phyloP scores from a whole-genome alignment of 2,329 filamentous ascomycete species.

The Verticillium klebahnii region DNA sequence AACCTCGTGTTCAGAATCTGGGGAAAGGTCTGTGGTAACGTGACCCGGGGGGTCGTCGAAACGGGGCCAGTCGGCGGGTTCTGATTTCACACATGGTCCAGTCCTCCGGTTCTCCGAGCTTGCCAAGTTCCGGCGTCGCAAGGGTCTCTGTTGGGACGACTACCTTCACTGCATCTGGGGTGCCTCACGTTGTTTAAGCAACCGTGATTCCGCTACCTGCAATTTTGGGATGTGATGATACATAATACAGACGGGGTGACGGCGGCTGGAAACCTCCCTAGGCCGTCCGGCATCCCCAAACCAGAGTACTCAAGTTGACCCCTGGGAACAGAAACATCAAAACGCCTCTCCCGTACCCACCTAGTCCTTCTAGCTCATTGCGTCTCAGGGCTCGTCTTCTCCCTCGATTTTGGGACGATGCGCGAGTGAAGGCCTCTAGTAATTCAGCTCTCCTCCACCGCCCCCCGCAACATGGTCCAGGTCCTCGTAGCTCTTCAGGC shows the following conservation, averaged over 20 bases:
- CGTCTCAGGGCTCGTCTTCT: neutral
- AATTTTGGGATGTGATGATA: neutral
- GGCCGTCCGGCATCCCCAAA: neutral
- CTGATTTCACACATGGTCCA: too few species aligned
- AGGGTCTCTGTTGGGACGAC: constrained; percentile 20
- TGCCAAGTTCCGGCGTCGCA: constrained; percentile 5
- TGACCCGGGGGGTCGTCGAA: neutral
- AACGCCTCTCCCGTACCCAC: neutral
- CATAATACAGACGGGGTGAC: neutral
- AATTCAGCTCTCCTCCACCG: constrained; percentile 83
- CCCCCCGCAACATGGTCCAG: constrained; percentile 77
- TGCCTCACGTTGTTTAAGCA: neutral
- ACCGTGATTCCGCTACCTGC: neutral
- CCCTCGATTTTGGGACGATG: neutral
- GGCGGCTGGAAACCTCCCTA: neutral
- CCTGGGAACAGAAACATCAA: neutral
- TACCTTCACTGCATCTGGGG: constrained; percentile 16
- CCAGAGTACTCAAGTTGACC: neutral
- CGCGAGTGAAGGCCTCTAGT: constrained; percentile 43
- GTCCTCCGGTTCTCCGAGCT: too few species aligned
- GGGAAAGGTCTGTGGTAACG: too few species aligned
- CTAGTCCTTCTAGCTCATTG: neutral
- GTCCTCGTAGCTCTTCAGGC: constrained; percentile 95
- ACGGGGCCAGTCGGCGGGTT: too few species aligned
- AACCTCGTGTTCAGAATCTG: neutral